Conservation (phyloP, 2,329 filamentous ascomycete species). For the Cadophora gregata region DNA sequence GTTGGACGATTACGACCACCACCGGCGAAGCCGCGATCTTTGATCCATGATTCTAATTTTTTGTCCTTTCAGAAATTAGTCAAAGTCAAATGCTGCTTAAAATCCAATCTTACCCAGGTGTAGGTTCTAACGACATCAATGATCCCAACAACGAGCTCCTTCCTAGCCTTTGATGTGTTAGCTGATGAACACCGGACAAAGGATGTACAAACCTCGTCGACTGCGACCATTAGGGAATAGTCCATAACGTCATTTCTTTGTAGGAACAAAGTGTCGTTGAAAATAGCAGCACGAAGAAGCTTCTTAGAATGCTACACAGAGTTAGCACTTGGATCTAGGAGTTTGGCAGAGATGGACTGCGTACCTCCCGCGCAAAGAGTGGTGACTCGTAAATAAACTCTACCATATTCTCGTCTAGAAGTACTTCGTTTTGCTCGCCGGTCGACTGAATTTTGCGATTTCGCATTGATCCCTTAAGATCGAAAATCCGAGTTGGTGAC, state of each 20-base stretch:
- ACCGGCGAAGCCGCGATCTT: conserved; percentile 85
- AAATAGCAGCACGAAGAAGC: conserved; percentile 86
- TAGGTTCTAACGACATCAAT: conserved; percentile 99
- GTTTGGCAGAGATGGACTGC: not conserved
- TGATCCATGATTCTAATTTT: conserved; percentile 99
- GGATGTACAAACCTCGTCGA: conserved; percentile 69
- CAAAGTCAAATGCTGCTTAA: not conserved
- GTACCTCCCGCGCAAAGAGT: conserved; percentile 81
- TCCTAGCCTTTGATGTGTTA: conserved; percentile 54
- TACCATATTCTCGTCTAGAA: conserved; percentile 98
- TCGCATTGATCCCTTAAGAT: conserved; percentile 97
- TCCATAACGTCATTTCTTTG: conserved; percentile 98
- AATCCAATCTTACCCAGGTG: conserved; percentile 66
- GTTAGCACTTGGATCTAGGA: conserved; percentile 8
- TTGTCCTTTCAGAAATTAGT: conserved; percentile 65
- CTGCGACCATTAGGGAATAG: conserved; percentile 97
- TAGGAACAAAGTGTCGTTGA: conserved; percentile 96
- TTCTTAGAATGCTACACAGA: conserved; percentile 78
- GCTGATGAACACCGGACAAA: not conserved
- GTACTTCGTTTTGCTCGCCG: conserved; percentile 93
- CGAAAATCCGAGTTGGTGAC: conserved; percentile 86
- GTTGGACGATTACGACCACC: conserved; percentile 85
- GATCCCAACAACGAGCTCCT: conserved; percentile 95
- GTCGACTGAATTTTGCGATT: conserved; percentile 97
- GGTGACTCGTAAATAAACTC: conserved; percentile 99